phyloP scores from a whole-genome alignment of 495 filamentous ascomycete genomes.

The Aspergillus wentii region DNA sequence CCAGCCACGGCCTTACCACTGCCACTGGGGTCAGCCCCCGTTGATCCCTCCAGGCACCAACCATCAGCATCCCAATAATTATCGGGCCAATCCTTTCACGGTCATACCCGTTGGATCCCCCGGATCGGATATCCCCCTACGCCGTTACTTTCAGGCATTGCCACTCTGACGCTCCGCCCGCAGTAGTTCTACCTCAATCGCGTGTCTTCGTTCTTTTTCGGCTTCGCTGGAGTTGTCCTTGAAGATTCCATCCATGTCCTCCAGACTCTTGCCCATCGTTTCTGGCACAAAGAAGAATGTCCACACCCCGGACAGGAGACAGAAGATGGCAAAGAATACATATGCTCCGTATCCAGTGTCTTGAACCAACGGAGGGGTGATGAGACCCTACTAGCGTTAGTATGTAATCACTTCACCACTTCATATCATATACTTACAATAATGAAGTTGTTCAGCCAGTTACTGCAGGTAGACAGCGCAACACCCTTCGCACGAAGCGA shows the following conservation, averaged over 20 bases:
- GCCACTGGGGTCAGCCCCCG: too few species aligned
- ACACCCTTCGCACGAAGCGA: constrained; percentile 50
- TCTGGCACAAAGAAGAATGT: constrained; percentile 52
- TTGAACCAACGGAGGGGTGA: constrained; percentile 50
- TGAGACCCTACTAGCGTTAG: constrained; percentile 29
- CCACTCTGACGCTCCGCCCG: too few species aligned
- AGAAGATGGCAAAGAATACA: constrained; percentile 54
- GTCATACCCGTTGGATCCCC: too few species aligned
- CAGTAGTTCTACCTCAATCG: constrained; percentile 34
- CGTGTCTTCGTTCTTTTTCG: constrained; percentile 30
- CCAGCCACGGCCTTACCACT: too few species aligned
- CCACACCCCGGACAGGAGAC: constrained; percentile 48
- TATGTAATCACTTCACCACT: neutral
- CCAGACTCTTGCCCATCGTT: constrained; percentile 53
- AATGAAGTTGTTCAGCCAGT: constrained; percentile 56
- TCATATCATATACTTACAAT: constrained; percentile 25
- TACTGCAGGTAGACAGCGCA: constrained; percentile 47
- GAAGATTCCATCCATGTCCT: constrained; percentile 53
- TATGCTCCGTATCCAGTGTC: constrained; percentile 52
- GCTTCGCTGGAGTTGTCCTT: constrained; percentile 39
- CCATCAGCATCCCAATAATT: too few species aligned
- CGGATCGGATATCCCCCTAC: too few species aligned
- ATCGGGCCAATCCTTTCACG: too few species aligned
- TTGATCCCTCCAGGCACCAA: too few species aligned
- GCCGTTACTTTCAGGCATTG: too few species aligned